Conservation (phyloP, 441 rosid genomes). For the Sinapis alba region DNA sequence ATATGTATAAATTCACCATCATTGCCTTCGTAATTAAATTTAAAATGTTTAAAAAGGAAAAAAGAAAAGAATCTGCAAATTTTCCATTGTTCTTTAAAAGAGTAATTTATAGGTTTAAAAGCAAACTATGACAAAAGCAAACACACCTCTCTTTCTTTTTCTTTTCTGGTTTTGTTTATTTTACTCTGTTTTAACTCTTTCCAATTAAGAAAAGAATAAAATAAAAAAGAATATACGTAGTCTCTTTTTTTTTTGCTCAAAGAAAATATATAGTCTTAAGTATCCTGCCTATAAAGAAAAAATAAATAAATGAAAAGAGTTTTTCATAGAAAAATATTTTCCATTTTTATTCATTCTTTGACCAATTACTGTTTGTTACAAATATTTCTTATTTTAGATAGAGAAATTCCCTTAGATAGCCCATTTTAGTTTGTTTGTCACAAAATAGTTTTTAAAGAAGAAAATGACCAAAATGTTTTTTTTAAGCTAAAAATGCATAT, state of each 20-base stretch:
- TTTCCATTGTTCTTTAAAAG: slow-evolving; percentile 17
- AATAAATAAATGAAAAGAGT: background rate
- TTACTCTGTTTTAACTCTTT: slow-evolving; percentile 35
- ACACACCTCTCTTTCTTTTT: slow-evolving; percentile 30
- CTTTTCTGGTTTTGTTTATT: slow-evolving; percentile 38
- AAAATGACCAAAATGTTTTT: too few relatives aligned
- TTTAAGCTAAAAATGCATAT: too few relatives aligned
- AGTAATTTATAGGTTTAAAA: slow-evolving; percentile 29
- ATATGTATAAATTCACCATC: slow-evolving; percentile 17
- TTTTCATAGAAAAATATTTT: background rate
- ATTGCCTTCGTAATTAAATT: slow-evolving; percentile 22
- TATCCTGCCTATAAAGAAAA: slow-evolving; percentile 16
- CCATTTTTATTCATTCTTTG: slow-evolving; percentile 32
- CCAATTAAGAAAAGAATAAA: slow-evolving; percentile 39
- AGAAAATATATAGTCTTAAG: slow-evolving; percentile 22
- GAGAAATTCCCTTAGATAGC: too few relatives aligned
- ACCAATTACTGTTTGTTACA: slow-evolving; percentile 1
- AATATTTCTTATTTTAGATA: background rate
- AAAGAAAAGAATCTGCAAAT: slow-evolving; percentile 25
- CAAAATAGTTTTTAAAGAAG: too few relatives aligned
- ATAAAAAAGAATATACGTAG: slow-evolving; percentile 4
- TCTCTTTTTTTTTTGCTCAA: too few relatives aligned
- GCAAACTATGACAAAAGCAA: slow-evolving; percentile 39
- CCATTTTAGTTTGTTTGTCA: too few relatives aligned
- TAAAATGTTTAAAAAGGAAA: background rate